Evolutionary conservation across 495 filamentous ascomycete species (phyloP).

Genomic region (Amniculicola lignicola): DNA sequence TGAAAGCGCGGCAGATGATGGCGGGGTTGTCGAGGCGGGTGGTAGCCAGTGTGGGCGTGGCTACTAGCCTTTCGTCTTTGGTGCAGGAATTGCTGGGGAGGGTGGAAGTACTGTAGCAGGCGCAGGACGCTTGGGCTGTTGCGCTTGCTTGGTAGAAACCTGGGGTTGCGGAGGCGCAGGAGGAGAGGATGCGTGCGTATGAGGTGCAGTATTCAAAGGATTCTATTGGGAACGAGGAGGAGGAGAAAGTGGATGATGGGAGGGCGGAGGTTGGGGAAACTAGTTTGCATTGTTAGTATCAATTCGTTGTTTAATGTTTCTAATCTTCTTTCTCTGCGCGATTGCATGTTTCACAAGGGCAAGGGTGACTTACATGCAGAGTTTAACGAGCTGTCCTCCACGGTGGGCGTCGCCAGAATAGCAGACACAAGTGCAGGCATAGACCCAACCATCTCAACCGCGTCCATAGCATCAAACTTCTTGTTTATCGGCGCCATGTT

Average conservation of each 20-base stretch:
- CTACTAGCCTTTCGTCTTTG: neutral
- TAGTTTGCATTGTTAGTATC: too few relatives aligned
- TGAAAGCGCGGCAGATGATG: constrained; percentile 3
- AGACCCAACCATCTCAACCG: too few relatives aligned
- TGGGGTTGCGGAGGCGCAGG: constrained; percentile 3
- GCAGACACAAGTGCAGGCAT: too few relatives aligned
- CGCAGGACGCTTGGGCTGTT: constrained; percentile 16
- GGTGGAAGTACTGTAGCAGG: constrained; percentile 7
- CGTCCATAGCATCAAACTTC: too few relatives aligned
- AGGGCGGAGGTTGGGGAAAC: too few relatives aligned
- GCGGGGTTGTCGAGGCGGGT: constrained; percentile 14
- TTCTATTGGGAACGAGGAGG: neutral
- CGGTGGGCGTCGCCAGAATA: too few relatives aligned
- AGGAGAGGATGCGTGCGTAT: constrained; percentile 7
- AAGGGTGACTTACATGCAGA: neutral
- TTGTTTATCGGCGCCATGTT: too few relatives aligned
- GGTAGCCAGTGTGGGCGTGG: neutral
- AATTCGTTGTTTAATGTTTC: too few relatives aligned
- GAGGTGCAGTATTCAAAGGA: constrained; percentile 14
- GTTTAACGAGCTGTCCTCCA: neutral
- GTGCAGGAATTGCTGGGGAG: neutral
- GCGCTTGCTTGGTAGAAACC: constrained; percentile 5
- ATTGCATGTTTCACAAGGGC: too few relatives aligned
- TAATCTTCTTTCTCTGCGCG: too few relatives aligned
- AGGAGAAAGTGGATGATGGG: neutral